Evolutionary conservation across 2,329 filamentous ascomycete genomes (phyloP).

Genomic region (Aspergillus hiratsukae): DNA sequence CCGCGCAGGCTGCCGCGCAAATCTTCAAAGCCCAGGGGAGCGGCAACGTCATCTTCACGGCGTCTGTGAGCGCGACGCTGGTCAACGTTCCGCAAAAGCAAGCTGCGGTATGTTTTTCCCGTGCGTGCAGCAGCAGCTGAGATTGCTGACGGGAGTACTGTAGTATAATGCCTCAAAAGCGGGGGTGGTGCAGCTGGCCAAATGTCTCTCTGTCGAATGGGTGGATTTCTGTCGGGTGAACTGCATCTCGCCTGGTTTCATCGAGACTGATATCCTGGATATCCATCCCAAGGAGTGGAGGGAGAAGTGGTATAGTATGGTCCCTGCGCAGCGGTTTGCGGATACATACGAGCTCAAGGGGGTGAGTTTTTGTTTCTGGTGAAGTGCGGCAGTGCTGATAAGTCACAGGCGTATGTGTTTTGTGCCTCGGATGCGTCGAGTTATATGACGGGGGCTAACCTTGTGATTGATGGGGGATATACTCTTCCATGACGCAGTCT

Average conservation of each 20-base stretch:
- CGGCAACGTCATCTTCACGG: conserved; percentile 39
- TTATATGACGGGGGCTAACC: conserved; percentile 47
- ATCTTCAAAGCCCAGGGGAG: conserved; percentile 34
- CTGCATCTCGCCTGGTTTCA: conserved; percentile 39
- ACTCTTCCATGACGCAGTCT: conserved; percentile 26
- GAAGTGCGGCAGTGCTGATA: not conserved
- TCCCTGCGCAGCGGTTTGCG: conserved; percentile 36
- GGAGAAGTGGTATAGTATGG: conserved; percentile 37
- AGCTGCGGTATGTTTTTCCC: conserved; percentile 21
- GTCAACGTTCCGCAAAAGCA: conserved; percentile 40
- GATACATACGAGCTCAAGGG: conserved; percentile 38
- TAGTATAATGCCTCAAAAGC: conserved; percentile 39
- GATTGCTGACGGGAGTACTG: conserved; percentile 14
- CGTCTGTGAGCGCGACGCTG: conserved; percentile 34
- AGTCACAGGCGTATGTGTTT: conserved; percentile 39
- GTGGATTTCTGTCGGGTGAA: conserved; percentile 39
- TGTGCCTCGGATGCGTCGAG: conserved; percentile 45
- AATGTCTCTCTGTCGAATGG: conserved; percentile 38
- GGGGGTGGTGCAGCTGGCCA: conserved; percentile 33
- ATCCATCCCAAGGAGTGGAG: conserved; percentile 33
- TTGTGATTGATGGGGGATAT: conserved; percentile 48
- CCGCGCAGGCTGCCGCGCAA: conserved; percentile 34
- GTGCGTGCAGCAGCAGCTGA: not conserved
- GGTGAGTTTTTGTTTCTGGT: conserved; percentile 13
- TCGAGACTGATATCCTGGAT: conserved; percentile 38